These are phyloP conservation scores for Viola odorata DNA, from an alignment of 345 rosid genomes.

Conservation along the genomic window DNA sequence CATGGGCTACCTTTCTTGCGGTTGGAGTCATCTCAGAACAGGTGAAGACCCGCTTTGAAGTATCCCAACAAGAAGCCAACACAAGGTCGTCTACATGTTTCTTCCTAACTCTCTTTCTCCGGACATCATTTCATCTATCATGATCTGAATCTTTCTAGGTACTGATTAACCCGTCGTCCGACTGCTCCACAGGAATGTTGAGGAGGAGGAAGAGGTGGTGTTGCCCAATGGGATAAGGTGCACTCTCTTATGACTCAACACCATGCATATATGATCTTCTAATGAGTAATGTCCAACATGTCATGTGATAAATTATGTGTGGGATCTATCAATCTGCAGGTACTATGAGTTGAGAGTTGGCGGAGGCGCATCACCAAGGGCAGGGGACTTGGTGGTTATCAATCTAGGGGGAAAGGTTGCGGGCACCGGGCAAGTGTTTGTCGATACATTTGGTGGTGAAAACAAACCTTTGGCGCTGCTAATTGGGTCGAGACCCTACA, in stretches of 20 bases:
- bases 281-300: too few species aligned
- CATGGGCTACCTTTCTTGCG: constrained; percentile 79
- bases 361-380: constrained; percentile 67
- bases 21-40: constrained; percentile 85
- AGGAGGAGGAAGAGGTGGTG: constrained; percentile 59
- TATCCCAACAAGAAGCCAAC: constrained; percentile 68
- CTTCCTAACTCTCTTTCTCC: background rate
- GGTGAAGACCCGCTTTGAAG: constrained; percentile 76
- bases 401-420: constrained; percentile 56
- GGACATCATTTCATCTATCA: background rate
- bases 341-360: constrained; percentile 79
- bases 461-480: constrained; percentile 67
- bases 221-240: constrained; percentile 87
- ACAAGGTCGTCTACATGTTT: constrained; percentile 46
- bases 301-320: too few species aligned
- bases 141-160: background rate
- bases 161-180: background rate
- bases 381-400: constrained; percentile 84
- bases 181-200: constrained; percentile 50
- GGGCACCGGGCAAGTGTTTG: constrained; percentile 58
- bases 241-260: background rate
- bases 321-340: constrained; percentile 25
- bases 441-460: constrained; percentile 53
- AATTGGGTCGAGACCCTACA: constrained; percentile 75
- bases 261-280: background rate